Evolutionary conservation across 2,329 filamentous ascomycete species (phyloP).

Genomic region (Hymenoscyphus fructigenus): DNA sequence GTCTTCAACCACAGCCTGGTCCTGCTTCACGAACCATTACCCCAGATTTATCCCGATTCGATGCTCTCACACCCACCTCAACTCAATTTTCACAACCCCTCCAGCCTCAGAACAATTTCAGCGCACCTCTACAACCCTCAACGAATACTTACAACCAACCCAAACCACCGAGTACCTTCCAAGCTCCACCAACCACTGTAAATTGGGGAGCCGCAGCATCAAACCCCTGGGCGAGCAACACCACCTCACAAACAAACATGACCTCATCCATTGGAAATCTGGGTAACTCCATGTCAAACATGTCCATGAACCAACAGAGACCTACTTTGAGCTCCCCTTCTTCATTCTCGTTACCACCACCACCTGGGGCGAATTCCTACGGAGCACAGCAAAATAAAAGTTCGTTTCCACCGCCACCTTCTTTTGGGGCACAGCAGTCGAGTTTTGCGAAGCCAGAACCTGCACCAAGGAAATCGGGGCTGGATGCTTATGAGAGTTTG

Average conservation of each 20-base stretch:
- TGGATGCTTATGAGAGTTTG: constrained; percentile 58
- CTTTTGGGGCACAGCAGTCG: constrained; percentile 33
- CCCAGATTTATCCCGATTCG: constrained; percentile 56
- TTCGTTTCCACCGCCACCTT: constrained; percentile 29
- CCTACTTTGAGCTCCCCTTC: constrained; percentile 41
- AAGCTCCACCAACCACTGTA: constrained; percentile 36
- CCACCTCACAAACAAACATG: constrained; percentile 28
- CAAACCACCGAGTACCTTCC: constrained; percentile 21
- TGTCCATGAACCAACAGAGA: constrained; percentile 49
- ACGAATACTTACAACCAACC: constrained; percentile 17
- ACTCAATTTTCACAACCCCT: constrained; percentile 63
- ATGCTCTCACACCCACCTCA: constrained; percentile 54
- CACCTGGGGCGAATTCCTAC: constrained; percentile 24
- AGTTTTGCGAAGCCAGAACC: constrained; percentile 21
- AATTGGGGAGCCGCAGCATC: constrained; percentile 50
- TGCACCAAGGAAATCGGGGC: constrained; percentile 40
- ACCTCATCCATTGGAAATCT: constrained; percentile 41
- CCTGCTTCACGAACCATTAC: constrained; percentile 54
- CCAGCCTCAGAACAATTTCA: constrained; percentile 42
- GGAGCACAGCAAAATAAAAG: constrained; percentile 14
- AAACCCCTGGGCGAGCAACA: constrained; percentile 52
- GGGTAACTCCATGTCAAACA: constrained; percentile 46
- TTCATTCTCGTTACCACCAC: constrained; percentile 53
- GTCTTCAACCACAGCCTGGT: constrained; percentile 38
- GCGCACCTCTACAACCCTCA: constrained; percentile 19